These are phyloP conservation scores for Salix exigua DNA, from an alignment of 345 rosid genomes.

Conservation along the genomic window DNA sequence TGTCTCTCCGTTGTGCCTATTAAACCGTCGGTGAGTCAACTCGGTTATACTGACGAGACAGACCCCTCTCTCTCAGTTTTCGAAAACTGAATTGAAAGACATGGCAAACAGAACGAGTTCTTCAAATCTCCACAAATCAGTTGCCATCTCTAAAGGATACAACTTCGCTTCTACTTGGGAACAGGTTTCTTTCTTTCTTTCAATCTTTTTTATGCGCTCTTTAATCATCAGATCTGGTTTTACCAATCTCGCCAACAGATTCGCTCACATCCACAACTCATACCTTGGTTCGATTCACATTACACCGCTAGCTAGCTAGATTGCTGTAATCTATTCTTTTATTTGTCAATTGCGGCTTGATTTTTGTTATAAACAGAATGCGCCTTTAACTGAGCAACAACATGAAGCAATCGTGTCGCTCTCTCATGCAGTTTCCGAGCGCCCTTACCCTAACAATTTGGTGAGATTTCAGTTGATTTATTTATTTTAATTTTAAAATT, in stretches of 20 bases:
- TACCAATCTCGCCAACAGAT: background rate
- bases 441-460: slow-evolving; percentile 75
- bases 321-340: background rate
- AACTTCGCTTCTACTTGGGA: slow-evolving; percentile 97
- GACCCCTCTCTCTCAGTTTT: background rate
- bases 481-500: background rate
- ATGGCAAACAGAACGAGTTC: slow-evolving; percentile 58
- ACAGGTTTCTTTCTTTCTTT: slow-evolving; percentile 44
- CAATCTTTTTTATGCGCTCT: background rate
- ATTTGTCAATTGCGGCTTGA: background rate
- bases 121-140: slow-evolving; percentile 55
- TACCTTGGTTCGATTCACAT: background rate
- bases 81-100: background rate
- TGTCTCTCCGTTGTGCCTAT: background rate
- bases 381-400: slow-evolving; percentile 84
- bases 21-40: background rate
- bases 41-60: background rate
- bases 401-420: slow-evolving; percentile 63
- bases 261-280: background rate
- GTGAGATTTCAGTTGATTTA: slow-evolving; percentile 27
- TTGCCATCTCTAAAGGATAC: slow-evolving; percentile 90
- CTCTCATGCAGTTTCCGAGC: slow-evolving; percentile 70
- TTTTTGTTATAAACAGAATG: slow-evolving; percentile 41
- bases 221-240: background rate
- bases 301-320: background rate